These are phyloP conservation scores for Tephrocybe rancida DNA, from an alignment of 768 basidiomycete species.

Conservation along the genomic window DNA sequence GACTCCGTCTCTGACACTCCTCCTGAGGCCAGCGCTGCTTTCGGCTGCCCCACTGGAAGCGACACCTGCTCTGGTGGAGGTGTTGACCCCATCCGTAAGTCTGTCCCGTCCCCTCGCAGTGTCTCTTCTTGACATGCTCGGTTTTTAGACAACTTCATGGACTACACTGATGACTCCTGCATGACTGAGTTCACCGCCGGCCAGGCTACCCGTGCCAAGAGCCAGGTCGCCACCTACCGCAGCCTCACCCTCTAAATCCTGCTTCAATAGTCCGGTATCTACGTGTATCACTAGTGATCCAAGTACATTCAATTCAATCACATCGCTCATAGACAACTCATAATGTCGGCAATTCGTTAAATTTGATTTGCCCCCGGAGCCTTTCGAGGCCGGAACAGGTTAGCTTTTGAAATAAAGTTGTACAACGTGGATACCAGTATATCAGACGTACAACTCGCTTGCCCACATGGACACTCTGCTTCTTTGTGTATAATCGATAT, in stretches of 20 bases:
- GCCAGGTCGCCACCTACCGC: constrained; percentile 48
- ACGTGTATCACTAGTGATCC: too few species aligned
- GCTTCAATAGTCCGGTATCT: not conserved
- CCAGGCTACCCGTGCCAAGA: constrained; percentile 40
- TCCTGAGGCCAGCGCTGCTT: constrained; percentile 44
- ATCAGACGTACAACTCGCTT: too few species aligned
- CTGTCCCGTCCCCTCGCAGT: not conserved
- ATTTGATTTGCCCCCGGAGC: too few species aligned
- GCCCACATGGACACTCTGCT: too few species aligned
- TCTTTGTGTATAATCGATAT: too few species aligned
- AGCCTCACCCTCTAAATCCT: constrained; percentile 28
- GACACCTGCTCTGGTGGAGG: constrained; percentile 40
- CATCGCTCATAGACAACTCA: too few species aligned
- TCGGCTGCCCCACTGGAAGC: constrained; percentile 40
- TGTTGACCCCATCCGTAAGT: constrained; percentile 45
- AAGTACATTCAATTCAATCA: constrained; percentile 14
- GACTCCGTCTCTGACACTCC: constrained; percentile 51
- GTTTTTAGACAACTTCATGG: constrained; percentile 51
- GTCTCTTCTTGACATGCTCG: not conserved
- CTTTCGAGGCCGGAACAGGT: too few species aligned
- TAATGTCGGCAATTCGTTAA: too few species aligned
- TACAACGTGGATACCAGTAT: too few species aligned
- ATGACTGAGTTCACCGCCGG: constrained; percentile 51
- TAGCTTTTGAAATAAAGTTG: too few species aligned
- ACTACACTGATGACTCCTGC: constrained; percentile 52